Conservation (phyloP, 768 basidiomycete genomes). For the Suillus variegatus region DNA sequence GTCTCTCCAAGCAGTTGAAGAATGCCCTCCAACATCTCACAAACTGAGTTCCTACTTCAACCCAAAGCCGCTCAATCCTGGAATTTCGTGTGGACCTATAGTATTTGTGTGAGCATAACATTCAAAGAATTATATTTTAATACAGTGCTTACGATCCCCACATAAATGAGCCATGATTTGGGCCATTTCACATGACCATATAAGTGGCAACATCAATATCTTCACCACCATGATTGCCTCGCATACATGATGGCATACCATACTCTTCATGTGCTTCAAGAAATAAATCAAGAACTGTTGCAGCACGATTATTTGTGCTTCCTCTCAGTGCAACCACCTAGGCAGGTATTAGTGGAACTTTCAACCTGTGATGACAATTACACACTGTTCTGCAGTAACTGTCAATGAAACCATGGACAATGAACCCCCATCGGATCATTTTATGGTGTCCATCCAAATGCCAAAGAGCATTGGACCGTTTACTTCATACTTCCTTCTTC, state of each 20-base stretch:
- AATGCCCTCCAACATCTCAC: slow-evolving; percentile 42
- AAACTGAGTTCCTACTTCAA: slow-evolving; percentile 44
- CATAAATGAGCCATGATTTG: slow-evolving; percentile 26
- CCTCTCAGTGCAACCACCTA: slow-evolving; percentile 24
- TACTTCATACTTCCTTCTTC: slow-evolving; percentile 6
- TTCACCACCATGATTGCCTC: slow-evolving; percentile 32
- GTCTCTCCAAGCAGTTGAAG: slow-evolving; percentile 36
- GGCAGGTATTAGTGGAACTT: no score
- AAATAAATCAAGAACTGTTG: slow-evolving; percentile 28
- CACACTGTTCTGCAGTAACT: slow-evolving; percentile 30
- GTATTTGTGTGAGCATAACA: neutral
- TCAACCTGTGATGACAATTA: no score
- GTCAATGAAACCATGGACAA: slow-evolving; percentile 30
- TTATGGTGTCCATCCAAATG: slow-evolving; percentile 29
- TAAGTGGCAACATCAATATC: slow-evolving; percentile 27
- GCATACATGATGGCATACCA: slow-evolving; percentile 24
- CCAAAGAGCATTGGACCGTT: slow-evolving; percentile 22
- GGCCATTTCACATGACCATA: slow-evolving; percentile 30
- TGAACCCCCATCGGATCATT: slow-evolving; percentile 23
- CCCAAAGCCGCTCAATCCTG: slow-evolving; percentile 46
- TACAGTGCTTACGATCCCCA: slow-evolving; percentile 25
- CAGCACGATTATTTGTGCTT: slow-evolving; percentile 26
- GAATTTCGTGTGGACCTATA: slow-evolving; percentile 41
- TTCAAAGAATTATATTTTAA: no score
- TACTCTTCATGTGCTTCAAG: slow-evolving; percentile 12